Evolutionary conservation across 2,329 filamentous ascomycete genomes (phyloP).

Genomic region (Claviceps fusiformis): DNA sequence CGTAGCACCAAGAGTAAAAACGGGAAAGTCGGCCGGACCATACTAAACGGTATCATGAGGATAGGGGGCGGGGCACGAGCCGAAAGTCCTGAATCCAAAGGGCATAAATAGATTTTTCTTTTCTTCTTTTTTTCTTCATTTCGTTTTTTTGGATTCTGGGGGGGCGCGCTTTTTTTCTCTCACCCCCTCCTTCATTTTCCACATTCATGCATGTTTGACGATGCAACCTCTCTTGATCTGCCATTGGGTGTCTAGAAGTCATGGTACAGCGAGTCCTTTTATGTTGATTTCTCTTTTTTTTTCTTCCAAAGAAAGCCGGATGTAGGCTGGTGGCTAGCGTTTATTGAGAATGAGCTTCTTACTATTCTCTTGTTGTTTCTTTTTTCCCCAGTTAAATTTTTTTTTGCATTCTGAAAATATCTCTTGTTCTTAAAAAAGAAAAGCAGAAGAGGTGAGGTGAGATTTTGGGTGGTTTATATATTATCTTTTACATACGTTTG

Average conservation of each 20-base stretch:
- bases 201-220: neutral
- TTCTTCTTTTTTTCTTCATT: neutral
- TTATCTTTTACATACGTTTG: too few relatives aligned
- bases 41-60: slow-evolving; percentile 31
- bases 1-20: slow-evolving; percentile 22
- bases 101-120: slow-evolving; percentile 9
- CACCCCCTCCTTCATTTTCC: neutral
- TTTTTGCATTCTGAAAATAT: neutral
- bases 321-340: neutral
- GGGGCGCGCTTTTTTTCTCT: too few relatives aligned
- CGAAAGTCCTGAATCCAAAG: slow-evolving; percentile 27
- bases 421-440: too few relatives aligned
- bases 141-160: neutral
- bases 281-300: neutral
- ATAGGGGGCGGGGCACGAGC: slow-evolving; percentile 26
- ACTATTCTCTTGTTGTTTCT: neutral
- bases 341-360: neutral
- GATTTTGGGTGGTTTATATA: too few relatives aligned
- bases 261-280: neutral
- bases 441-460: too few relatives aligned
- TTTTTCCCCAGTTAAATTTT: too few relatives aligned
- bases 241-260: neutral
- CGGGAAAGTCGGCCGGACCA: slow-evolving; percentile 26
- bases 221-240: neutral
- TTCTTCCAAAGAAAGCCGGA: neutral